Percentiles rank a stretch among this genome's conserved stretches.
phyloP scores from a whole-genome alignment of 2,329 filamentous ascomycete genomes.

The Exutisphaerella laricina region DNA sequence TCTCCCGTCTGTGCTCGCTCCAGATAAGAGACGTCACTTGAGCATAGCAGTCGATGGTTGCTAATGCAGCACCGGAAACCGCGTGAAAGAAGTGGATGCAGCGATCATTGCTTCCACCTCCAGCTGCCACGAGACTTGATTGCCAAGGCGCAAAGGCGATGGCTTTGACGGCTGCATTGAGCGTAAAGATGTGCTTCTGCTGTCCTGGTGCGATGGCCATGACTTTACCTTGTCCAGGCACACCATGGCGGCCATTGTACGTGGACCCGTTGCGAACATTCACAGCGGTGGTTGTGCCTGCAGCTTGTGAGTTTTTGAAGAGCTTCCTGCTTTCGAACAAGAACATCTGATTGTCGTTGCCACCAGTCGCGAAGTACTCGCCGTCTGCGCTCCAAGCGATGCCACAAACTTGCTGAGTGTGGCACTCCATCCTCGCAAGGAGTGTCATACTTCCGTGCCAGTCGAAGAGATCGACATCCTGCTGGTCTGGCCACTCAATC shows the following conservation, averaged over 20 bases:
- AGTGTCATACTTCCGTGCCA: constrained; percentile 77
- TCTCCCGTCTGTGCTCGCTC: constrained; percentile 67
- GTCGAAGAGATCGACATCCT: constrained; percentile 59
- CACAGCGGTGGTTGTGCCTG: constrained; percentile 11
- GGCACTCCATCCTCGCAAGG: constrained; percentile 68
- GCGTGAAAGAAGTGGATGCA: constrained; percentile 96
- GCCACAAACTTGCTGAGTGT: constrained; percentile 87
- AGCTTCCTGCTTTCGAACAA: constrained; percentile 68
- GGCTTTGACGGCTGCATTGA: constrained; percentile 88
- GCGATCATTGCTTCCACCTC: constrained; percentile 88
- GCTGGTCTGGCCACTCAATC: constrained; percentile 67
- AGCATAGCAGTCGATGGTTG: constrained; percentile 84
- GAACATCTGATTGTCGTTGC: constrained; percentile 86
- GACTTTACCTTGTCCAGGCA: constrained; percentile 30
- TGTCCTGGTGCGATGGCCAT: constrained; percentile 38
- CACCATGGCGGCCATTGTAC: not conserved
- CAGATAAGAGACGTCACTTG: constrained; percentile 92
- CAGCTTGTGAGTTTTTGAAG: constrained; percentile 9
- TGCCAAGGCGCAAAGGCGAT: constrained; percentile 97
- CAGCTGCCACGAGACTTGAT: constrained; percentile 76
- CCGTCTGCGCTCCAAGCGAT: constrained; percentile 81
- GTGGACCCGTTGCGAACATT: constrained; percentile 15
- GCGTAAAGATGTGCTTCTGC: constrained; percentile 63
- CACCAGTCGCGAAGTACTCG: constrained; percentile 73
- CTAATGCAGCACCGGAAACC: constrained; percentile 72